Evolutionary conservation across 208 protist species (phyloP).

Genomic region (Crithidia mellificae): DNA sequence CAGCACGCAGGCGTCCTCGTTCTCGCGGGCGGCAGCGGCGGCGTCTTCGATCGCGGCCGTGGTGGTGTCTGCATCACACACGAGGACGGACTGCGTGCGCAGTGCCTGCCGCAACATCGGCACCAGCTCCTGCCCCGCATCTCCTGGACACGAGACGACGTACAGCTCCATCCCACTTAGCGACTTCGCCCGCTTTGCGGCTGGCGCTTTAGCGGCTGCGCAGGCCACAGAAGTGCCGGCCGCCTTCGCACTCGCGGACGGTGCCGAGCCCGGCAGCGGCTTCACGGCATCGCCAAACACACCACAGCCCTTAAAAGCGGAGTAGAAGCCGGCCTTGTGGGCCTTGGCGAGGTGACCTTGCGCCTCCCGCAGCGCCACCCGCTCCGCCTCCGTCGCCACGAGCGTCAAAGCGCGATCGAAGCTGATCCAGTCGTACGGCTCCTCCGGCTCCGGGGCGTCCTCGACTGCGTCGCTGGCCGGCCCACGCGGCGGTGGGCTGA

Average conservation of each 20-base stretch:
- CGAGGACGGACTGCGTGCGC: conserved; percentile 18
- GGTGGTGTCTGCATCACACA: conserved; percentile 27
- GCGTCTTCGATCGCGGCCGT: conserved; percentile 13
- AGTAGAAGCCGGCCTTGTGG: conserved; percentile 57
- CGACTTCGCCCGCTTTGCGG: conserved; percentile 2
- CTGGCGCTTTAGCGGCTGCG: too few species aligned
- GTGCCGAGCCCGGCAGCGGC: conserved; percentile 7
- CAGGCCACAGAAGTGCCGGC: too few species aligned
- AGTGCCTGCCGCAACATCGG: conserved; percentile 17
- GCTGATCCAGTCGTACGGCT: conserved; percentile 86
- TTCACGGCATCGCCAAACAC: conserved; percentile 68
- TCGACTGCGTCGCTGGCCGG: conserved; percentile 57
- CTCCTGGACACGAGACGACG: conserved; percentile 49
- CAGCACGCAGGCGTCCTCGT: conserved; percentile 20
- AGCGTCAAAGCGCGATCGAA: conserved; percentile 45
- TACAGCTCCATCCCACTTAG: conserved; percentile 46
- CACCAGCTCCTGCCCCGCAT: conserved; percentile 17
- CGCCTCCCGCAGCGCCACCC: conserved; percentile 49
- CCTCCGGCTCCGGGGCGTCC: conserved; percentile 50
- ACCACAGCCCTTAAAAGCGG: conserved; percentile 53
- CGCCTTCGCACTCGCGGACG: background rate
- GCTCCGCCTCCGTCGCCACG: conserved; percentile 47
- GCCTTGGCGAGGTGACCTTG: conserved; percentile 45
- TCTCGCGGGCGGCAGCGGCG: conserved; percentile 5
- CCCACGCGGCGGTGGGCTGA: conserved; percentile 57